Evolutionary conservation across 108 stramenopile genomes (phyloP).

Genomic region (Skeletonema menzelii): DNA sequence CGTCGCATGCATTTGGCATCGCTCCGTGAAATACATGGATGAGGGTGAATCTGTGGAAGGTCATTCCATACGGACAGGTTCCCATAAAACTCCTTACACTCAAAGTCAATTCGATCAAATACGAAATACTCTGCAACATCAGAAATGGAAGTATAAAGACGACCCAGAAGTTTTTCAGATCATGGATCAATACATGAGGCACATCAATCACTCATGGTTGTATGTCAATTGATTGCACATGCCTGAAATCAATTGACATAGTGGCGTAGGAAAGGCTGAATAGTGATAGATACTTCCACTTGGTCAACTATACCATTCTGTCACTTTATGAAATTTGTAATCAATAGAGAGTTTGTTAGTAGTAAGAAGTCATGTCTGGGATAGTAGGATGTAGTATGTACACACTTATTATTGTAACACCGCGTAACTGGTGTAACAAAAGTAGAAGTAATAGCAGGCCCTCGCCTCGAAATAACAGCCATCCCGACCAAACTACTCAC

Average conservation of each 20-base stretch:
- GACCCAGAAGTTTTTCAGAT: neutral
- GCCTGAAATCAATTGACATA: neutral
- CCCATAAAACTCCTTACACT: neutral
- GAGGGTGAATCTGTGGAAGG: neutral
- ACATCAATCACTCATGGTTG: neutral
- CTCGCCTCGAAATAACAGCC: no score
- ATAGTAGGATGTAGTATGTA: no score
- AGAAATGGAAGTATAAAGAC: neutral
- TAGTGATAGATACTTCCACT: no score
- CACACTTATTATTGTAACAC: no score
- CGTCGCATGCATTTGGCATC: conserved; percentile 26
- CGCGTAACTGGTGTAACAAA: no score
- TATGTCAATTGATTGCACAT: neutral
- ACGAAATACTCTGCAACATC: neutral
- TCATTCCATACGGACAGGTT: neutral
- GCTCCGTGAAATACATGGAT: conserved; percentile 27
- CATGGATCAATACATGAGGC: neutral
- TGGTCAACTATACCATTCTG: no score
- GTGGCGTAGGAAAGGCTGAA: neutral
- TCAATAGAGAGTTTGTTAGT: no score
- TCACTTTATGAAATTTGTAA: no score
- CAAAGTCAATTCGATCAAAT: neutral
- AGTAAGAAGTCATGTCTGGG: no score
- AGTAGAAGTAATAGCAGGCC: no score
- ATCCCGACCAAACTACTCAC: no score